Base-by-base conservation (phyloP, 2,329 filamentous ascomycete genomes). In the Penicillium verrucosum region DNA sequence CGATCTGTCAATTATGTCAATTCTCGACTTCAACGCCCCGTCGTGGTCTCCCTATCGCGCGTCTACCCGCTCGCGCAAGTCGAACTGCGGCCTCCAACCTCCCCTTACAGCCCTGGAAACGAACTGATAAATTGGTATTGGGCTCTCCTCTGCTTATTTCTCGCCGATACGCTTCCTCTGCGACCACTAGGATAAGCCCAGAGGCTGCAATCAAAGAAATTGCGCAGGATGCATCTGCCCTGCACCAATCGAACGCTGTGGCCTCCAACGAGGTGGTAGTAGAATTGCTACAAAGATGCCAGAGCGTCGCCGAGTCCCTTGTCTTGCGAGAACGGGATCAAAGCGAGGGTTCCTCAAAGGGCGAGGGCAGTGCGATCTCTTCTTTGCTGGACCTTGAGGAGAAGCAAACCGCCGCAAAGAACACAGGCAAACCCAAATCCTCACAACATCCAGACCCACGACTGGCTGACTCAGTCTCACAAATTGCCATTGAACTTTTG, bases 401-500 rank as follows among this genome's bases (percentile, higher is more conserved):
- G 58, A 74, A 73, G 49, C 66, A 67, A 44, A 66, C 65, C 30
- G 37, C 45, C 0, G 11, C 51, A 25, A 54, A 40, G 40, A 52
- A 29, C 59, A 64, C 54, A 51, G 65, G 63, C 44, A 60, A 54
- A 56, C 49, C 60, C 50, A 67, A 65, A 48, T 59, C 62, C 46
- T 56, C 69, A 8, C 62, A 69, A 16, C 67, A 68, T 29, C 68
- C 73, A 23, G 72, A 73, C 42, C 60, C 68, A 18, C 73, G 71
- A 54, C 67, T 75, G 5, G 73, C 78, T 27, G 73, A 75, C 21
- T 71, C 75, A 36, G 74, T 87, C 58, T 82, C 81, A 12, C 71
- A 76, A 23, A 73, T 81, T 14, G 85, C 88, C n/a, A 89, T 89
- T 71, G 78, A 82, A 37, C 82, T 97, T 54, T 72, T 96, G 57